Evolutionary conservation across 1,284 basidiomycete species (phyloP).

Genomic region (Rhodofomes roseus): DNA sequence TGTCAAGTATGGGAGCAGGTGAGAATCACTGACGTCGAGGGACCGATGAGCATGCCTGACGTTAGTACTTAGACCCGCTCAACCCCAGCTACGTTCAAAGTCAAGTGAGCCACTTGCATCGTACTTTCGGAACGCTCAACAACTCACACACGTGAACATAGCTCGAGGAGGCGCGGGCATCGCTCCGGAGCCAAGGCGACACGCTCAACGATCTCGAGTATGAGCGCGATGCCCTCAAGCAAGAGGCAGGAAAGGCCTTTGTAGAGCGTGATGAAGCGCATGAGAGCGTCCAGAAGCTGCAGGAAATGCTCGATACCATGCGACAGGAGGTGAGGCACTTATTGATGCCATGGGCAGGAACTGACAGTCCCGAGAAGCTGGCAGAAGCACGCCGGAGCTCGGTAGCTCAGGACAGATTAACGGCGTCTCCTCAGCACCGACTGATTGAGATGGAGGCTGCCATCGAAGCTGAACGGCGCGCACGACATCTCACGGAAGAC

Average conservation of each 20-base stretch:
- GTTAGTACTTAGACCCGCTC: not conserved
- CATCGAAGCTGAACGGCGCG: not conserved
- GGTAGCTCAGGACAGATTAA: not conserved
- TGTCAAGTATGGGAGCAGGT: not conserved
- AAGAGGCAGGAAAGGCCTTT: not conserved
- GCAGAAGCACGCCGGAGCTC: not conserved
- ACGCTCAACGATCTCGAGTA: not conserved
- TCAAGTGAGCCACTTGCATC: not conserved
- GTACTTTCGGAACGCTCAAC: not conserved
- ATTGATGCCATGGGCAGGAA: not conserved
- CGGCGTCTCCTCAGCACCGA: not conserved
- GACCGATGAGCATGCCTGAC: not conserved
- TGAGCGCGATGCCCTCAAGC: not conserved
- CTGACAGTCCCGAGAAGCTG: not conserved
- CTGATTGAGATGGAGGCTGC: not conserved
- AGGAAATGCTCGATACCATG: not conserved
- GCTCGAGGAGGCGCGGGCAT: not conserved
- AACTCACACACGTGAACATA: not conserved
- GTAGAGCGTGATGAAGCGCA: not conserved
- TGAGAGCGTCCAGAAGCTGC: not conserved
- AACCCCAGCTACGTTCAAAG: constrained; percentile 1
- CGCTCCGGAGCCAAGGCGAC: not conserved
- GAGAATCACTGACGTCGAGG: not conserved
- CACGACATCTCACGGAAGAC: not conserved
- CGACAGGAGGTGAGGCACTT: not conserved